Evolutionary conservation across 2,329 filamentous ascomycete species (phyloP).

Genomic region (Alternaria tenuissima): DNA sequence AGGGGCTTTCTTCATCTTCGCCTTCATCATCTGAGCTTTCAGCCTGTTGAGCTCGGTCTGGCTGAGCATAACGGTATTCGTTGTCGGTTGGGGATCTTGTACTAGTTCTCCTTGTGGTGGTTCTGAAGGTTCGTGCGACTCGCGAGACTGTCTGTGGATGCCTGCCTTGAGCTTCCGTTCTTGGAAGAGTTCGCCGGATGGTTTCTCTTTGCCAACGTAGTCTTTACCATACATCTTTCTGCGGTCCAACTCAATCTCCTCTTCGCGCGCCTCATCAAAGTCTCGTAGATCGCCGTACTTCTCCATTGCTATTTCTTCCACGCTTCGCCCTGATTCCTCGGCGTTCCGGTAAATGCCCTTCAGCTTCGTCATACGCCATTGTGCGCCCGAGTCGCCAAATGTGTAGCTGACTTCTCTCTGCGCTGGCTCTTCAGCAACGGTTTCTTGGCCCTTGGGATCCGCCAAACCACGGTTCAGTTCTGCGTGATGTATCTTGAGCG

Average conservation of each 20-base stretch:
- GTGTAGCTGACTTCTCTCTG: conserved; percentile 76
- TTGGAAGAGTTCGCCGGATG: conserved; percentile 83
- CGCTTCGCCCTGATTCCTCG: conserved; percentile 72
- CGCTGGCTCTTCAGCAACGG: conserved; percentile 56
- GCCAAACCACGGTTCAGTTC: conserved; percentile 80
- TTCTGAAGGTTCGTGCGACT: conserved; percentile 40
- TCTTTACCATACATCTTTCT: conserved; percentile 82
- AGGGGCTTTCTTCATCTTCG: conserved; percentile 80
- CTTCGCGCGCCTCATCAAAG: conserved; percentile 93
- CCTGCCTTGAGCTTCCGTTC: conserved; percentile 73
- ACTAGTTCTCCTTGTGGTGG: conserved; percentile 65
- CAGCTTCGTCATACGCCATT: conserved; percentile 97
- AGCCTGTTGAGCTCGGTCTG: conserved; percentile 86
- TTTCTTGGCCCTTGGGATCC: conserved; percentile 55
- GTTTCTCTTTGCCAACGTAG: conserved; percentile 85
- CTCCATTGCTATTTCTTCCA: conserved; percentile 85
- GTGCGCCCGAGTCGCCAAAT: conserved; percentile 87
- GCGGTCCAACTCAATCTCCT: conserved; percentile 88
- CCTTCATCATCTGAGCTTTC: conserved; percentile 95
- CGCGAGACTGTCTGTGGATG: conserved; percentile 50
- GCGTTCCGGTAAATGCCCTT: conserved; percentile 83
- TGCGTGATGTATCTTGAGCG: conserved; percentile 76
- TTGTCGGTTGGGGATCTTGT: conserved; percentile 61
- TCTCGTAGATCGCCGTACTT: conserved; percentile 81
- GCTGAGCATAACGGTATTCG: conserved; percentile 66